Evolutionary conservation across 306 rosid genomes (phyloP).

Genomic region (Mucuna pruriens): DNA sequence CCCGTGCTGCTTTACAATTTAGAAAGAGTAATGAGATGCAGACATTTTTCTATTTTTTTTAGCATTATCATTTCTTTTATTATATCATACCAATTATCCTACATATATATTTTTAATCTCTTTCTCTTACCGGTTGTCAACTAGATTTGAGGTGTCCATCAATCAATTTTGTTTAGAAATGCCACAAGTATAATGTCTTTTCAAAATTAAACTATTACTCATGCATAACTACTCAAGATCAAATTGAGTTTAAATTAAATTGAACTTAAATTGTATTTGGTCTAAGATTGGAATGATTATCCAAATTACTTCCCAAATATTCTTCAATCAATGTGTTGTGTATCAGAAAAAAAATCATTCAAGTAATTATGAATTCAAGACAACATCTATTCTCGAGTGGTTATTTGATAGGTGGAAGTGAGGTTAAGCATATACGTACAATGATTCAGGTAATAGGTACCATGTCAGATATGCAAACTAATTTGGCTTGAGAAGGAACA

Average conservation of each 20-base stretch:
- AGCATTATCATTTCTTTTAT: no score
- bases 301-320: background rate
- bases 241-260: background rate
- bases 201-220: no score
- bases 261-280: background rate
- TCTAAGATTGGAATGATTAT: background rate
- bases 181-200: no score
- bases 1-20: no score
- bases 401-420: background rate
- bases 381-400: background rate
- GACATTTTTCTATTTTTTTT: no score
- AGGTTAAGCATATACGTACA: background rate
- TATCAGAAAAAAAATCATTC: background rate
- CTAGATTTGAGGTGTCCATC: no score
- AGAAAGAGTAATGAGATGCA: no score
- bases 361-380: constrained; percentile 8
- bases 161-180: no score
- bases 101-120: no score
- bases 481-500: background rate
- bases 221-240: no score
- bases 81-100: no score
- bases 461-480: background rate
- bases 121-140: no score
- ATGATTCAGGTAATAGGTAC: background rate
- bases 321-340: background rate